phyloP scores from a whole-genome alignment of 108 stramenopile genomes.

The Cyclotella baltica region DNA sequence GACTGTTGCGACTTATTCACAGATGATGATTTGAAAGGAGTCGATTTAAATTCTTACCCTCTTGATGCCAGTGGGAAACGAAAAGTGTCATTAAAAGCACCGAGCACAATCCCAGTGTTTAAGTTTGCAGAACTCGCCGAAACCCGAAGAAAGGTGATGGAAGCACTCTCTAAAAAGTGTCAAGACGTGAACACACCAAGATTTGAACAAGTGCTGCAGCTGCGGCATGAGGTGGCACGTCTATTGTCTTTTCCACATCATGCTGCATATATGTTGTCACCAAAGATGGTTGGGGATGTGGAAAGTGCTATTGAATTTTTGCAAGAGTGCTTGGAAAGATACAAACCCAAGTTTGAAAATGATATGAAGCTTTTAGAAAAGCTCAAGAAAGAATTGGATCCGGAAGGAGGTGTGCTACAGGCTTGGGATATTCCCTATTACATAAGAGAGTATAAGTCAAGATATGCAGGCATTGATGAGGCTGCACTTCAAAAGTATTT shows the following conservation, averaged over 20 bases:
- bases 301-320: conserved; percentile 14
- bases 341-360: neutral
- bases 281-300: conserved; percentile 16
- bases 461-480: conserved; percentile 25
- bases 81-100: conserved; percentile 28
- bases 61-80: conserved; percentile 1
- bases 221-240: conserved; percentile 10
- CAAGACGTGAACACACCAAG: conserved; percentile 18
- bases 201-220: conserved; percentile 12
- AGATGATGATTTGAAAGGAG: conserved; percentile 22
- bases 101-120: conserved; percentile 19
- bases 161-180: conserved; percentile 18
- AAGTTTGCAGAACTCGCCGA: conserved; percentile 7
- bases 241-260: conserved; percentile 11
- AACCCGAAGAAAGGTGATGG: conserved; percentile 13
- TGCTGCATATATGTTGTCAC: conserved; percentile 8
- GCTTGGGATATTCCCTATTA: conserved; percentile 36
- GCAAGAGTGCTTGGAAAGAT: conserved; percentile 2
- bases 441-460: conserved; percentile 22
- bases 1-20: conserved; percentile 1
- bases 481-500: conserved; percentile 21
- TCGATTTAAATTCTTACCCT: conserved; percentile 17
- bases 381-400: conserved; percentile 4
- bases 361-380: conserved; percentile 7
- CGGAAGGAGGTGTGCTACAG: conserved; percentile 6